Evolutionary conservation across 2,329 filamentous ascomycete species (phyloP).

Genomic region (Fusarium sp.): DNA sequence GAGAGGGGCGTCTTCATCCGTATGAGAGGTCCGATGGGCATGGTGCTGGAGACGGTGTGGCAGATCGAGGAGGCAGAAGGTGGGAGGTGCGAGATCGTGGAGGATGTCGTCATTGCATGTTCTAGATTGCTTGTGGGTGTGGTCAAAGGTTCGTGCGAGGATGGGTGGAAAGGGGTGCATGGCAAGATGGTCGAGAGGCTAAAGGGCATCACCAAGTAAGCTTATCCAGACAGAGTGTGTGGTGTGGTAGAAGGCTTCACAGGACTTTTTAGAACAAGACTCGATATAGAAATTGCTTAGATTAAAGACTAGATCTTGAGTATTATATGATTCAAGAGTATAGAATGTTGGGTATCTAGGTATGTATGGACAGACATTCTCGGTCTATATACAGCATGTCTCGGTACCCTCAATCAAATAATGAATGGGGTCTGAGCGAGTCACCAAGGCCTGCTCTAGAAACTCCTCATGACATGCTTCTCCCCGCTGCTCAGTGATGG

Average conservation of each 20-base stretch:
- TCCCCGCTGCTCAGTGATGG: constrained; percentile 38
- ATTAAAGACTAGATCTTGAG: neutral
- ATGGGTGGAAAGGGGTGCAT: constrained; percentile 63
- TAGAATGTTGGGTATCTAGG: neutral
- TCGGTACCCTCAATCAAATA: neutral
- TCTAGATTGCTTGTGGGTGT: constrained; percentile 62
- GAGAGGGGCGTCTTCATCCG: constrained; percentile 64
- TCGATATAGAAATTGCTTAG: neutral
- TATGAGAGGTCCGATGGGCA: constrained; percentile 62
- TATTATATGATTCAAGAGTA: neutral
- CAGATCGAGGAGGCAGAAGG: constrained; percentile 50
- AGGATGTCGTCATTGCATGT: constrained; percentile 63
- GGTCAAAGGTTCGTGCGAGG: constrained; percentile 64
- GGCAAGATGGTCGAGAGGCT: constrained; percentile 58
- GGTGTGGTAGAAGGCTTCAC: neutral
- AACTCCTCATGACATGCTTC: constrained; percentile 11
- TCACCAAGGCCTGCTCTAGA: neutral
- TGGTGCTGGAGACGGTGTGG: constrained; percentile 68
- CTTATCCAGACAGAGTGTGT: neutral
- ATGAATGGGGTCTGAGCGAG: neutral
- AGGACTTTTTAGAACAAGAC: neutral
- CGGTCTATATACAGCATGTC: constrained; percentile 3
- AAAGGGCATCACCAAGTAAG: constrained; percentile 33
- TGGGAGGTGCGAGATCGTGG: constrained; percentile 57
- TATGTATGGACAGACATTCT: neutral